phyloP scores from a whole-genome alignment of 495 filamentous ascomycete genomes.

The Aspergillus hancockii region DNA sequence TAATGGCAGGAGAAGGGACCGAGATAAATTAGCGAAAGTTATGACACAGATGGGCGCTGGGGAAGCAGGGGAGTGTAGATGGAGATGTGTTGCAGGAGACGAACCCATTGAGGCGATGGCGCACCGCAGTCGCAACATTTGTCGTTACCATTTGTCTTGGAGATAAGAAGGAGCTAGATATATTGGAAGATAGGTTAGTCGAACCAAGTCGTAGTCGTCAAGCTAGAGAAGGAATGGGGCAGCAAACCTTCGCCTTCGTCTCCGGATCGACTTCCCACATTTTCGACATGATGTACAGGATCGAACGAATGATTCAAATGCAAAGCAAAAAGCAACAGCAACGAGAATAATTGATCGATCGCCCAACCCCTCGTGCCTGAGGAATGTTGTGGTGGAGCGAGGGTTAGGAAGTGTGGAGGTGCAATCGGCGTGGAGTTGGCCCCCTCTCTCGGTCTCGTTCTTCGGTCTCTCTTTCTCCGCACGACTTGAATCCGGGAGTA shows the following conservation, averaged over 20 bases:
- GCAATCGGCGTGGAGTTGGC: neutral
- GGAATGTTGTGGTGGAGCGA: neutral
- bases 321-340: constrained; percentile 4
- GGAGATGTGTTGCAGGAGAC: constrained; percentile 11
- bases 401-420: neutral
- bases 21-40: neutral
- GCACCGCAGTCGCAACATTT: constrained; percentile 91
- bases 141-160: constrained; percentile 83
- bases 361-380: neutral
- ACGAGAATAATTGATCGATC: constrained; percentile 6
- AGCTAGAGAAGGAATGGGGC: constrained; percentile 10
- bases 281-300: constrained; percentile 43
- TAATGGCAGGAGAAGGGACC: neutral
- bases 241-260: constrained; percentile 80
- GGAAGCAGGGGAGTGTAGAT: neutral
- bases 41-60: constrained; percentile 6
- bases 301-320: neutral
- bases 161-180: constrained; percentile 77
- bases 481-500: neutral
- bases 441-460: neutral
- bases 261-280: constrained; percentile 99
- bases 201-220: neutral
- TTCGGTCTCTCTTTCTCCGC: neutral
- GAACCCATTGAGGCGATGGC: constrained; percentile 89
- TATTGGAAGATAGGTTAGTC: constrained; percentile 16